Percentiles rank a stretch among this genome's conserved stretches.
These are phyloP conservation scores for Luffa acutangula DNA, from an alignment of 306 rosid species.

Conservation along the genomic window DNA sequence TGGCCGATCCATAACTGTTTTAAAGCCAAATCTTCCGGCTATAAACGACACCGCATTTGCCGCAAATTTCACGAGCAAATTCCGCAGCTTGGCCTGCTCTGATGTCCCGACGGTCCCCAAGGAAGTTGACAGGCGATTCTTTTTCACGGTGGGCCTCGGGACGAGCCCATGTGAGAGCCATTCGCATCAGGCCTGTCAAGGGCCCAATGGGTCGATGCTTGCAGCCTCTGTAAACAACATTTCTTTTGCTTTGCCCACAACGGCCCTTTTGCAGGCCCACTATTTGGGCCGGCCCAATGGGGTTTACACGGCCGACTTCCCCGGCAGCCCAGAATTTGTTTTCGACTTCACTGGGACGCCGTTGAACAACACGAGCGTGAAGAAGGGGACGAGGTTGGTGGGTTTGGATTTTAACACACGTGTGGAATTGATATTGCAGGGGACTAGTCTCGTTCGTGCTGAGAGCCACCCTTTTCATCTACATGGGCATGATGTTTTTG, in stretches of 20 bases:
- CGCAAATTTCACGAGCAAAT: constrained; percentile 27
- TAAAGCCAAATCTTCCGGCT: constrained; percentile 37
- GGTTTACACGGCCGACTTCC: constrained; percentile 32
- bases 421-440: constrained; percentile 47
- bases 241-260: constrained; percentile 37
- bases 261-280: constrained; percentile 53
- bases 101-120: constrained; percentile 30
- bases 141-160: constrained; percentile 59
- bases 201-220: constrained; percentile 60
- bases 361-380: constrained; percentile 46
- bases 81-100: constrained; percentile 25
- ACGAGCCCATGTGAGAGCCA: constrained; percentile 35
- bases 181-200: constrained; percentile 40
- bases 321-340: constrained; percentile 24
- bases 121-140: constrained; percentile 37
- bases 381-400: constrained; percentile 46
- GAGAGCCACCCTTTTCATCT: constrained; percentile 64
- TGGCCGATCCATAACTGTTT: constrained; percentile 18
- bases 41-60: constrained; percentile 57
- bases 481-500: constrained; percentile 62
- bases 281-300: constrained; percentile 32
- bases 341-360: constrained; percentile 49
- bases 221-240: constrained; percentile 61
- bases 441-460: constrained; percentile 45
- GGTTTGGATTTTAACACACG: constrained; percentile 49